Evolutionary conservation across 176 grass and related monocot species (phyloP).

Genomic region (Lolium perenne): DNA sequence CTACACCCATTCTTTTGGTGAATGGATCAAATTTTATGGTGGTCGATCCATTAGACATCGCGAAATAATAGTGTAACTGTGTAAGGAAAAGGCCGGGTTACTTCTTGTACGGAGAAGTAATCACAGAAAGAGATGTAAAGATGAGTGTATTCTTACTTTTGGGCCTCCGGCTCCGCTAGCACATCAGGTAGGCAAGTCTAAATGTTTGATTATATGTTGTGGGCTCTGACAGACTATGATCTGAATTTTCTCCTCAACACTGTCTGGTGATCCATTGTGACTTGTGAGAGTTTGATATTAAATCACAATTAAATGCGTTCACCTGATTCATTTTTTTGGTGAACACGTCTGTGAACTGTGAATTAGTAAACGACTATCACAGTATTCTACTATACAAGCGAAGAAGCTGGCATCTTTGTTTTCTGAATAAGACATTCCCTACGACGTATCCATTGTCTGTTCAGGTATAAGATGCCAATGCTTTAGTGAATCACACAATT

Average conservation of each 20-base stretch:
- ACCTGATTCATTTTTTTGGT: not conserved
- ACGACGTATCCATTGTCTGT: not conserved
- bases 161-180: not conserved
- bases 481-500: constrained; percentile 9
- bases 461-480: not conserved
- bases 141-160: constrained; percentile 16
- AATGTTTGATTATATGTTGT: not conserved
- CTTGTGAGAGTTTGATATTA: not conserved
- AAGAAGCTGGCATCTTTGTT: not conserved
- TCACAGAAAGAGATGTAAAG: constrained; percentile 17
- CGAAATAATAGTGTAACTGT: constrained; percentile 35
- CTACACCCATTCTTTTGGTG: constrained; percentile 48
- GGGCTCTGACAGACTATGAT: not conserved
- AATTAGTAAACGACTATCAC: not conserved
- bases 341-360: not conserved
- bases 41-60: constrained; percentile 41
- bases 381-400: not conserved
- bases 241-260: not conserved
- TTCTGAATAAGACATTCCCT: not conserved
- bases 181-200: constrained; percentile 1
- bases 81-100: not conserved
- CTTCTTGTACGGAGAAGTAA: not conserved
- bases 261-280: not conserved
- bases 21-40: constrained; percentile 36
- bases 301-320: not conserved